Evolutionary conservation across 2,329 filamentous ascomycete genomes (phyloP), one percentile per base, ranked within the genome.

Genomic region (Pseudocercospora vitis): DNA sequence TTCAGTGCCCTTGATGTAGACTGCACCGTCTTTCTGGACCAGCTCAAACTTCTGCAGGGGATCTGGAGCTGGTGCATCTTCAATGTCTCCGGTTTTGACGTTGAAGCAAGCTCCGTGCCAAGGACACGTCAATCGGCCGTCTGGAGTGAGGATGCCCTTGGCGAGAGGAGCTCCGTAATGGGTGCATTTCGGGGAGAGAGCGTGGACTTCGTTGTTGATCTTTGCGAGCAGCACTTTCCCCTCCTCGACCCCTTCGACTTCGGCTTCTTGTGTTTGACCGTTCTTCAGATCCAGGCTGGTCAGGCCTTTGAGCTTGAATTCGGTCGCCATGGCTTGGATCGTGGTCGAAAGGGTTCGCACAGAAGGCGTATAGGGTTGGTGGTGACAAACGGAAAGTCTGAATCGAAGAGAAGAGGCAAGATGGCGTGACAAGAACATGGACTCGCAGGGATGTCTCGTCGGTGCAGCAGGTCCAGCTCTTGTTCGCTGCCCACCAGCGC

Each of bases 81-180:
- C 94, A 55, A 97, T 88, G 65, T 99, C 94, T 49, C 94, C 94
- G 4, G 88, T 95, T 52, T 81, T 81, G 59, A 89, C 84, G 59
- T 90, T 94, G 76, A 96, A 99, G 78, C 94, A 99, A 53, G 94
- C 94, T 76, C 92, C 92, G 70, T 97, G 92, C 94, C 94, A 97
- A 7, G 92, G 91, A 71, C 94, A 99, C 5, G 89, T 96, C 58
- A 99, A 73, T 47, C 90, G 81, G 4, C 94, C 94, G 62, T 88
- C 85, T 2, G 83, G 82, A 6, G 89, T 89, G 59, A 99, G 74
- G 6, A 97, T 85, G 50, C 94, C 94, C 63, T 92, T 90, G 49
- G 85, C 83, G 60, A 99, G 75, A 11, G 94, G 94, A 33, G 92
- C 94, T 28, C 94, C 92, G 70, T 95, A 97, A 74, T 97, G 92